Evolutionary conservation across 2,329 filamentous ascomycete genomes (phyloP).

Genomic region (Paradendryphiella salina): DNA sequence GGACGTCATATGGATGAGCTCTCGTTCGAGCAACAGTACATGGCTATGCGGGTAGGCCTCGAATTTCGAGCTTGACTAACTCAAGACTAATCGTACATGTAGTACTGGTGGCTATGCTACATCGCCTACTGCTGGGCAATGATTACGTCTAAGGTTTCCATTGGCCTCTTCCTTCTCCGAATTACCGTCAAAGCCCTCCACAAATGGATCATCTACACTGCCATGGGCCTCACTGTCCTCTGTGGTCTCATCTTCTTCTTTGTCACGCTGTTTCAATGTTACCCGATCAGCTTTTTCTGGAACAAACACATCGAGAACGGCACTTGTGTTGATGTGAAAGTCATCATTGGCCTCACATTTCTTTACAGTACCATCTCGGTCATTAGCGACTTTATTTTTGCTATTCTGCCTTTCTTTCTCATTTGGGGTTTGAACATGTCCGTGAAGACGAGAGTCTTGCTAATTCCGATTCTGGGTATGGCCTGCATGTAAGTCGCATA

Average conservation of each 20-base stretch:
- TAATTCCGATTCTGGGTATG: conserved; percentile 55
- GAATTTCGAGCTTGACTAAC: neutral
- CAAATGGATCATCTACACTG: conserved; percentile 44
- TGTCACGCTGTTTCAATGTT: conserved; percentile 56
- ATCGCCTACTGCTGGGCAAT: conserved; percentile 40
- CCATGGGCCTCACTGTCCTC: conserved; percentile 41
- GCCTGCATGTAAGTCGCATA: conserved; percentile 53
- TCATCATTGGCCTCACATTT: conserved; percentile 52
- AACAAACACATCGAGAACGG: conserved; percentile 45
- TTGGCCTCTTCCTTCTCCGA: conserved; percentile 43
- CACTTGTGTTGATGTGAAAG: conserved; percentile 47
- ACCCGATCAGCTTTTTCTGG: conserved; percentile 57
- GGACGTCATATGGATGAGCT: conserved; percentile 38
- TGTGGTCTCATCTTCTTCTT: conserved; percentile 52
- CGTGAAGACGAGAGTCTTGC: conserved; percentile 51
- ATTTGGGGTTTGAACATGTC: conserved; percentile 58
- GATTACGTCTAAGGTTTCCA: conserved; percentile 41
- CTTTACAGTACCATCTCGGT: conserved; percentile 54
- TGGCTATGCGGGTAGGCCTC: conserved; percentile 34
- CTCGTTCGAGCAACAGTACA: conserved; percentile 26
- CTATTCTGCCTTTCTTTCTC: conserved; percentile 56
- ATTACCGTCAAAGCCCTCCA: conserved; percentile 36
- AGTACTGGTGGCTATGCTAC: conserved; percentile 46
- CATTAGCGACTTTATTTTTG: conserved; percentile 55
- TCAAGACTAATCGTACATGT: neutral